phyloP scores from a whole-genome alignment of 768 basidiomycete genomes.

The Boletales sp. region DNA sequence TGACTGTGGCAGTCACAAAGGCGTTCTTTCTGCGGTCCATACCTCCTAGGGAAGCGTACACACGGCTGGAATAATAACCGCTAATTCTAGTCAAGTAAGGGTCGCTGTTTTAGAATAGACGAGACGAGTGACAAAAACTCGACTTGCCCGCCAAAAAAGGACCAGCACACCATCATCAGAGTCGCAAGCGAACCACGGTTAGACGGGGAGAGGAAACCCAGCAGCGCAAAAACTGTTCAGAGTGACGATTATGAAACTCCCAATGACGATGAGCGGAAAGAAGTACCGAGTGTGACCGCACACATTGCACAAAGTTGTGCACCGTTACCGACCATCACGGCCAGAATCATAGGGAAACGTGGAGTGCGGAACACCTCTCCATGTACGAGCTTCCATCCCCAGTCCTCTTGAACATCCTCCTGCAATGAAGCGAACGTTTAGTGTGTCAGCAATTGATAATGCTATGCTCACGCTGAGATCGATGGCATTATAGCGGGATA shows the following conservation, averaged over 20 bases:
- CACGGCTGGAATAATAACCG: conserved; percentile 83
- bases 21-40: conserved; percentile 74
- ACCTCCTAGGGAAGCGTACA: conserved; percentile 74
- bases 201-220: conserved; percentile 93
- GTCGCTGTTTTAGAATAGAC: not conserved
- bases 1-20: conserved; percentile 81
- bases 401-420: conserved; percentile 97
- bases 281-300: conserved; percentile 74
- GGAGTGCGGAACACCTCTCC: conserved; percentile 95
- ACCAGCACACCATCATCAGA: conserved; percentile 67
- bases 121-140: not conserved
- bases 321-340: conserved; percentile 84
- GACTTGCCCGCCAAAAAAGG: conserved; percentile 79
- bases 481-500: conserved; percentile 82
- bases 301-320: conserved; percentile 69
- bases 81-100: conserved; percentile 52
- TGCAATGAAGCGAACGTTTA: conserved; percentile 24
- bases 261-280: not conserved
- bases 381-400: conserved; percentile 97
- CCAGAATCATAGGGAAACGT: conserved; percentile 67
- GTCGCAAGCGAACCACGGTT: conserved; percentile 94
- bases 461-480: conserved; percentile 71
- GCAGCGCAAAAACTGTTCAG: conserved; percentile 73
- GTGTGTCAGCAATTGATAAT: not conserved
- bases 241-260: conserved; percentile 2